These are phyloP conservation scores for Aspergillus thermomutatus DNA, from an alignment of 2,329 filamentous ascomycete genomes.

Conservation along the genomic window DNA sequence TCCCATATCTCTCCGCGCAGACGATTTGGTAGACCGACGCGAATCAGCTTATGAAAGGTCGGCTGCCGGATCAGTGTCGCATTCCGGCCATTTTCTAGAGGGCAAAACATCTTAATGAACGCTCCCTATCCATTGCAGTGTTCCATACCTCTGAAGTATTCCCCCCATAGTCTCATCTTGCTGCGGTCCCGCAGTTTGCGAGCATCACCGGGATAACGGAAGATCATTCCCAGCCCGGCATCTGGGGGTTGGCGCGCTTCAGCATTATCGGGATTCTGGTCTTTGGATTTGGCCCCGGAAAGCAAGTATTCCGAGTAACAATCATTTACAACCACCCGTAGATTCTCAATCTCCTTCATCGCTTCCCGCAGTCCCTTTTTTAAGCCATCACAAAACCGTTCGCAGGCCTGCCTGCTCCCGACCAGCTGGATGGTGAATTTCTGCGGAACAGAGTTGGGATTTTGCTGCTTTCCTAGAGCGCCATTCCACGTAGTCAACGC, in stretches of 20 bases:
- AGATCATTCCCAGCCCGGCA: constrained; percentile 86
- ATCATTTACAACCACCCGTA: constrained; percentile 74
- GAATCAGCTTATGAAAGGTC: constrained; percentile 95
- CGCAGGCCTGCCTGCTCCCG: constrained; percentile 82
- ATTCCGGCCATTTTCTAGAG: constrained; percentile 82
- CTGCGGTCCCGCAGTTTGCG: constrained; percentile 91
- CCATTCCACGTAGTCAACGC: constrained; percentile 94
- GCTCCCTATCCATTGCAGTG: neutral
- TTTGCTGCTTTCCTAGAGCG: constrained; percentile 55
- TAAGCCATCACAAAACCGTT: constrained; percentile 92
- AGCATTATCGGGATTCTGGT: constrained; percentile 53
- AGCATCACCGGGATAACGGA: constrained; percentile 90
- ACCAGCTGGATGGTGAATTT: constrained; percentile 89
- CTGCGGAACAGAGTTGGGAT: constrained; percentile 65
- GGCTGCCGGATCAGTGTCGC: constrained; percentile 89
- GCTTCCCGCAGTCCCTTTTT: constrained; percentile 85
- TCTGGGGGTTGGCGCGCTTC: constrained; percentile 65
- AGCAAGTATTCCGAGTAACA: constrained; percentile 89
- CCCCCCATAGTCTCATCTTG: constrained; percentile 96
- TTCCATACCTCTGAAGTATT: constrained; percentile 68
- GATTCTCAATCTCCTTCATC: constrained; percentile 81
- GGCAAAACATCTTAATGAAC: constrained; percentile 10
- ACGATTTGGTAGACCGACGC: constrained; percentile 90
- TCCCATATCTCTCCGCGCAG: constrained; percentile 96
- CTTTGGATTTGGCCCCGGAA: constrained; percentile 39